Conservation (phyloP, 164 flowering plant genomes). For the Nymphaea colorata region DNA sequence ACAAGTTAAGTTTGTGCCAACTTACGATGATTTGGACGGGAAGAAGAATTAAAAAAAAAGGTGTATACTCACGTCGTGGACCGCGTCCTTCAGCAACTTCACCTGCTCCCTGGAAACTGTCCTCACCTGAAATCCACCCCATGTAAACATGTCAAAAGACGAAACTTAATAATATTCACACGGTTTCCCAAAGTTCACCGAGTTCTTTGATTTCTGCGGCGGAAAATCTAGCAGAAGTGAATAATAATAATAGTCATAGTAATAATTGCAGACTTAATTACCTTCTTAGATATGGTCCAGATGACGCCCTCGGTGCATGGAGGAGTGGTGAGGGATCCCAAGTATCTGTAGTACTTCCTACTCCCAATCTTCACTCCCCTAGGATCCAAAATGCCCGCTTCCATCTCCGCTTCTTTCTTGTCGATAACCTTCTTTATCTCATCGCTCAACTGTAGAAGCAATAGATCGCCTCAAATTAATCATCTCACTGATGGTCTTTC, state of each 20-base stretch:
- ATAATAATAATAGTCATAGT: too few species aligned
- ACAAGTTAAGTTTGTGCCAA: too few species aligned
- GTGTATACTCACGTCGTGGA: conserved; percentile 9
- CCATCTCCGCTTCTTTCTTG: neutral
- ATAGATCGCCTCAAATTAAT: neutral
- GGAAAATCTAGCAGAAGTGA: too few species aligned
- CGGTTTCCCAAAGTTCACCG: too few species aligned
- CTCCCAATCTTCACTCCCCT: conserved; percentile 7
- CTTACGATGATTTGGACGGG: neutral
- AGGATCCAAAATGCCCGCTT: conserved; percentile 10
- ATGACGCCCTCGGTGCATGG: conserved; percentile 20
- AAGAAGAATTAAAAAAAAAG: too few species aligned
- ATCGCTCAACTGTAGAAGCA: conserved; percentile 5
- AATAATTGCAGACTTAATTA: too few species aligned
- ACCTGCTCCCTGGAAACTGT: conserved; percentile 13
- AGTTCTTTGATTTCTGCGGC: too few species aligned
- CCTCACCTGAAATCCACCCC: conserved; percentile 7
- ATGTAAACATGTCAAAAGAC: neutral
- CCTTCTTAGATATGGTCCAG: conserved; percentile 12
- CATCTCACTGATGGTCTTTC: neutral
- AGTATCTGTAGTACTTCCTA: conserved; percentile 16
- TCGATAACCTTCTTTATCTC: neutral
- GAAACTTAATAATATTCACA: too few species aligned
- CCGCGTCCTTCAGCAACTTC: conserved; percentile 7
- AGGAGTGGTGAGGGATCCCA: conserved; percentile 22